Percentiles rank a stretch among this genome's conserved stretches.
phyloP scores from a whole-genome alignment of 305 asterid species.

The Rubia tinctorum region DNA sequence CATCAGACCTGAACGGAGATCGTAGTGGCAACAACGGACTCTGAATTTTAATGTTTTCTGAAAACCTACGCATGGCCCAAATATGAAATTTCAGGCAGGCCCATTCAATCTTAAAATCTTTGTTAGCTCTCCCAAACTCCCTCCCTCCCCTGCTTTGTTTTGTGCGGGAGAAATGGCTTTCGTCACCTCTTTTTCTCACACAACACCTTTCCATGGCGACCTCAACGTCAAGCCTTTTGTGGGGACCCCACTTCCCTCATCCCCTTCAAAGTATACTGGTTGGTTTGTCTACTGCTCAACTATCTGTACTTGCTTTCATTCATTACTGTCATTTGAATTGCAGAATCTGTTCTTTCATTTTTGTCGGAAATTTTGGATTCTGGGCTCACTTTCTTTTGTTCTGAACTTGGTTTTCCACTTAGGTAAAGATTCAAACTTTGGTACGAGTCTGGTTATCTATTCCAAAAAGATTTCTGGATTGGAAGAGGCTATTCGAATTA shows the following conservation, averaged over 20 bases:
- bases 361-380: constrained; percentile 9
- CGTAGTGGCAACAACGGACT: no score
- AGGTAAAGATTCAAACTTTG: constrained; percentile 34
- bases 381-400: constrained; percentile 19
- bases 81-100: background rate
- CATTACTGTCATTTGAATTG: background rate
- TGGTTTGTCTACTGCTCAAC: constrained; percentile 8
- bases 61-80: background rate
- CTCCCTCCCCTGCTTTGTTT: background rate
- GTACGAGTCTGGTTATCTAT: constrained; percentile 42
- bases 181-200: constrained; percentile 17
- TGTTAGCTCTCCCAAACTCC: background rate
- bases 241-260: constrained; percentile 6
- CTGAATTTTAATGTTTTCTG: no score
- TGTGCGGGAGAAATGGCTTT: constrained; percentile 19
- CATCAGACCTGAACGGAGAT: no score
- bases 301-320: background rate
- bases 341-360: constrained; percentile 4
- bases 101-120: background rate
- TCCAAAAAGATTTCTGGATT: constrained; percentile 78
- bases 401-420: constrained; percentile 26
- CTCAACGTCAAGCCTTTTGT: constrained; percentile 6
- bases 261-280: constrained; percentile 18
- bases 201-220: constrained; percentile 22
- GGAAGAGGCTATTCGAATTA: constrained; percentile 81